Evolutionary conservation across 192 early-diverging fungal species (phyloP).

Genomic region (Umbelopsis vinacea): DNA sequence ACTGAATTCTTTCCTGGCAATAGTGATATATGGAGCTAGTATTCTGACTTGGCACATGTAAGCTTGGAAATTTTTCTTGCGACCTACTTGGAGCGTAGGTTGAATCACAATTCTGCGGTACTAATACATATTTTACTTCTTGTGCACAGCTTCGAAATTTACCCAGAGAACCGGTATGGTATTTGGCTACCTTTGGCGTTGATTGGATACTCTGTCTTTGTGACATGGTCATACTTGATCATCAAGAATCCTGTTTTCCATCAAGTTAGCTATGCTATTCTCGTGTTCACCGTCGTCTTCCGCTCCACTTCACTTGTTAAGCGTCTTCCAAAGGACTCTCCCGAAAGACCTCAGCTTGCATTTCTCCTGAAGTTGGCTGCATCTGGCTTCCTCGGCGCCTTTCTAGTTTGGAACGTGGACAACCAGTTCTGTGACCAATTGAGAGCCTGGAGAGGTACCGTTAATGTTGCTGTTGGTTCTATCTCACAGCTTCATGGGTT

Average conservation of each 20-base stretch:
- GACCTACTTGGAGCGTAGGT: neutral
- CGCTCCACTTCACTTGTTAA: constrained; percentile 50
- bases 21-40: constrained; percentile 64
- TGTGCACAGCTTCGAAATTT: constrained; percentile 48
- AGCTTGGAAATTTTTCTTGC: neutral
- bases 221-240: constrained; percentile 64
- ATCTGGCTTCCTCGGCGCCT: constrained; percentile 58
- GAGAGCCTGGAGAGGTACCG: constrained; percentile 44
- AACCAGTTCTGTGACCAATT: constrained; percentile 70
- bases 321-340: constrained; percentile 29
- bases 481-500: constrained; percentile 68
- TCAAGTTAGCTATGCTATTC: constrained; percentile 62
- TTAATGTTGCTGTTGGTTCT: constrained; percentile 55
- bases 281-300: constrained; percentile 54
- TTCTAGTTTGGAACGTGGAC: constrained; percentile 81
- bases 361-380: constrained; percentile 38
- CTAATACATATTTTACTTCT: constrained; percentile 17
- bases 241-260: constrained; percentile 75
- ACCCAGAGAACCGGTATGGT: constrained; percentile 47
- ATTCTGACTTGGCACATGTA: constrained; percentile 55
- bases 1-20: neutral
- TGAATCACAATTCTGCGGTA: neutral
- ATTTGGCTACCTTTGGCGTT: constrained; percentile 49
- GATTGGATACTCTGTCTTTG: constrained; percentile 54
- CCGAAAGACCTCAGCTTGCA: constrained; percentile 25